A percentile compares a stretch with the other conserved stretches of the same genome.
phyloP scores from a whole-genome alignment of 768 basidiomycete species.

The Strobilomyces echinocephalus region DNA sequence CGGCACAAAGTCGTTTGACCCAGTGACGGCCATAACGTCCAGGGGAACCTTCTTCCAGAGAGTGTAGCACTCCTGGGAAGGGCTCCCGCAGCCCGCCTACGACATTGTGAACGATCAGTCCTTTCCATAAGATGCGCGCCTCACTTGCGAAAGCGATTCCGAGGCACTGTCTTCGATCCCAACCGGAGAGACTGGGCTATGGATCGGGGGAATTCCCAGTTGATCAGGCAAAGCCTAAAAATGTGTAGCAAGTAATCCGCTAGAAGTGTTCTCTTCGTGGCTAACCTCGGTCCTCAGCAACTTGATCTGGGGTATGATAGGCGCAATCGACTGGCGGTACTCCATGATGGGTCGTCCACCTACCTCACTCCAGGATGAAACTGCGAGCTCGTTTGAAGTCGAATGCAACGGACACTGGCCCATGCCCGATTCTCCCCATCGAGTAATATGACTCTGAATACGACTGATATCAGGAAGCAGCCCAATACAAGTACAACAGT shows the following conservation, averaged over 20 bases:
- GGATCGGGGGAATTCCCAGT: neutral
- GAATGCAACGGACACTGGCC: neutral
- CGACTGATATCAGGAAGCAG: neutral
- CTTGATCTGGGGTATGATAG: neutral
- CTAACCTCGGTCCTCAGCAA: neutral
- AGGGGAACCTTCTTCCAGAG: conserved; percentile 10
- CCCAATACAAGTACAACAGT: neutral
- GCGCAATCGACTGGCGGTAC: neutral
- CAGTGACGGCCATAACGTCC: conserved; percentile 21
- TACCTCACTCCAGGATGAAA: neutral
- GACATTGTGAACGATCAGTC: neutral
- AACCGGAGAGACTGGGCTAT: neutral
- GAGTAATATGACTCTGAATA: neutral
- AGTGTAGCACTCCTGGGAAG: conserved; percentile 14
- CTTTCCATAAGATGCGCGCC: neutral
- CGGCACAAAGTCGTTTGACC: conserved; percentile 48
- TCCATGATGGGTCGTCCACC: neutral
- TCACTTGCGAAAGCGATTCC: conserved; percentile 4
- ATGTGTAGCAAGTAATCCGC: neutral
- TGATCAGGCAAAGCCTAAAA: neutral
- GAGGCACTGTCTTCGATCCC: neutral
- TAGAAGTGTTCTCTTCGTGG: neutral
- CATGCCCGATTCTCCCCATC: neutral
- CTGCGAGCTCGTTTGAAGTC: neutral
- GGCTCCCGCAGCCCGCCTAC: neutral